Evolutionary conservation across 2,329 filamentous ascomycete species (phyloP), one percentile per base, ranked within the genome.

Genomic region (Aureobasidium subglaciale): DNA sequence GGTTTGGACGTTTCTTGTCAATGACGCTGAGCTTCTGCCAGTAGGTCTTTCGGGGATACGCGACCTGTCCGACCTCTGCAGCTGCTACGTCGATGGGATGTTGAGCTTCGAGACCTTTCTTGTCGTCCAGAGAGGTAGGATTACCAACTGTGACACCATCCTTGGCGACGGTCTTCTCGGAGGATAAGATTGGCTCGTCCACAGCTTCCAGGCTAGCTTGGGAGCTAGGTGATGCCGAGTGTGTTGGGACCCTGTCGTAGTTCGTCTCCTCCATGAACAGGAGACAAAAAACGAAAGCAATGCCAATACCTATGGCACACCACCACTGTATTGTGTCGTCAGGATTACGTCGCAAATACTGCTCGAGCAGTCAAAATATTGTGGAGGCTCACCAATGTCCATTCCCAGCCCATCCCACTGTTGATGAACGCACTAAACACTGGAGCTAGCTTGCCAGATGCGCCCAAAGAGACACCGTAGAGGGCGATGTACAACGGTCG

Each of bases 191-290:
- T 20, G 20, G 8, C 20, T 45, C 16, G 24, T 20, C n/a, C 5
- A 37, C 24, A 10, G 13, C 32, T 4, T 45, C 52, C 5, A 46
- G 7, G 11, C 41, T 40, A 38, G 41, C 25, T 16, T 38, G 29
- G 4, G 41, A 22, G 24, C 41, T 46, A 15, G 41, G 16, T 1
- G 9, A 42, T 15, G 41, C 24, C 32, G 24, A 30, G 5, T 20
- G 20, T 20, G 29, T 24, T 15, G 37, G 20, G 13, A 3, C 30
- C 15, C 59, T 40, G 38, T 60, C 59, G 56, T 76, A 82, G 63
- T 79, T 83, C 5, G 81, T 82, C 64, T 84, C 81, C 65, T 84
- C 81, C 71, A 82, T 76, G 64, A 78, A 75, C 61, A 84, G 78
- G 67, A 81, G 82, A 2, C 78, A 66, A 59, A 80, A 72, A 20